Conservation (phyloP, 73 alveolate genomes). For the Tetrahymena thermophila region DNA sequence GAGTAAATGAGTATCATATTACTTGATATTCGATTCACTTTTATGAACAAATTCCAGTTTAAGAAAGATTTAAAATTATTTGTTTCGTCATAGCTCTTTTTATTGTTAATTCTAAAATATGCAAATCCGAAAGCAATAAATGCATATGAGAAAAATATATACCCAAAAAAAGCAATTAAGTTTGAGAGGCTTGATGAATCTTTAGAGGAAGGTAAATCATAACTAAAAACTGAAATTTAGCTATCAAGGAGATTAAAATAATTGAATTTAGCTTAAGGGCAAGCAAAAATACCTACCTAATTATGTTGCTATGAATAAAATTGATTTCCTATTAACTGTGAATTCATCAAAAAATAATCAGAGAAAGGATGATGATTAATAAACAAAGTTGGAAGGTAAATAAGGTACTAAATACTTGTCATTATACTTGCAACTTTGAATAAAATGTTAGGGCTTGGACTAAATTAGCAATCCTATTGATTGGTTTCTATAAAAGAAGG, state of each 20-base stretch:
- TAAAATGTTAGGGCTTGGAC: neutral
- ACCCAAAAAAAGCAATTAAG: neutral
- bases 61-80: neutral
- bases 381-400: neutral
- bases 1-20: neutral
- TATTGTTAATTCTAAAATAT: neutral
- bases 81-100: neutral
- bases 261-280: neutral
- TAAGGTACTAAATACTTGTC: neutral
- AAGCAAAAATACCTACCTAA: neutral
- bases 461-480: neutral
- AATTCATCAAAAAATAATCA: neutral
- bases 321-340: neutral
- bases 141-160: neutral
- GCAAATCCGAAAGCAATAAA: neutral
- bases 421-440: neutral
- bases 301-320: neutral
- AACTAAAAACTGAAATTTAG: neutral
- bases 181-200: neutral
- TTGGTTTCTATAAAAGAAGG: neutral
- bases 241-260: neutral
- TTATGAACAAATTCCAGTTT: neutral
- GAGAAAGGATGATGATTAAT: neutral
- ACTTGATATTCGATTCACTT: neutral
- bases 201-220: neutral